Percentiles rank a stretch among this genome's conserved stretches.
These are phyloP conservation scores for Thielaviopsis punctulata DNA, from an alignment of 2,329 filamentous ascomycete genomes.

Conservation along the genomic window DNA sequence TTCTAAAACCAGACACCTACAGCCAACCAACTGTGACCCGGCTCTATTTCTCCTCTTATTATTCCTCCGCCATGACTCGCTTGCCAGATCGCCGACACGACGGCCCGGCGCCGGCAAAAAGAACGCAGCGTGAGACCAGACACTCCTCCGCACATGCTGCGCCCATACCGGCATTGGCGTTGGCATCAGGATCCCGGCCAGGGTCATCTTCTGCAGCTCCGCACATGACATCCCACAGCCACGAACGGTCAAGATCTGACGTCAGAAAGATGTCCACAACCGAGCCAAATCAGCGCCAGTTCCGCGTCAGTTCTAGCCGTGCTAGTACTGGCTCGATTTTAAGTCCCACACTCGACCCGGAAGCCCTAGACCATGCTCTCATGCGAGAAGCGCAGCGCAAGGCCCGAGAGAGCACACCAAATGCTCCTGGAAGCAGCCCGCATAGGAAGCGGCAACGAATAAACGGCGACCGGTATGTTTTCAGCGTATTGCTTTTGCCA, in stretches of 20 bases:
- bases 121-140: not conserved
- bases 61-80: conserved; percentile 1
- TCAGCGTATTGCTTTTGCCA: conserved; percentile 15
- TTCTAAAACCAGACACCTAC: not conserved
- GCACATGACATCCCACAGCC: not conserved
- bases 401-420: conserved; percentile 27
- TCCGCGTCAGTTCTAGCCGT: not conserved
- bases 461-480: conserved; percentile 39
- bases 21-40: not conserved
- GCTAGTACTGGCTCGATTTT: conserved; percentile 15
- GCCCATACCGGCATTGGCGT: not conserved
- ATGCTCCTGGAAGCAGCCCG: conserved; percentile 35
- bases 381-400: conserved; percentile 32
- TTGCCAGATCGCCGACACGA: conserved; percentile 1
- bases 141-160: not conserved
- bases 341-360: conserved; percentile 27
- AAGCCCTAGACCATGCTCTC: conserved; percentile 33
- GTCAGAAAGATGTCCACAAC: not conserved
- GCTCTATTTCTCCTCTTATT: not conserved
- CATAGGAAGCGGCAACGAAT: conserved; percentile 42
- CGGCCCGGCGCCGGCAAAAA: not conserved
- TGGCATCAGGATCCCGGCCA: not conserved
- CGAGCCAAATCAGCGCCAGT: conserved; percentile 8
- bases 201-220: not conserved
- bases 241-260: conserved; percentile 9